Percentiles rank a stretch among this genome's conserved stretches.
Conservation (phyloP, 257 asterid genomes). For the Solanum infundibuliforme region DNA sequence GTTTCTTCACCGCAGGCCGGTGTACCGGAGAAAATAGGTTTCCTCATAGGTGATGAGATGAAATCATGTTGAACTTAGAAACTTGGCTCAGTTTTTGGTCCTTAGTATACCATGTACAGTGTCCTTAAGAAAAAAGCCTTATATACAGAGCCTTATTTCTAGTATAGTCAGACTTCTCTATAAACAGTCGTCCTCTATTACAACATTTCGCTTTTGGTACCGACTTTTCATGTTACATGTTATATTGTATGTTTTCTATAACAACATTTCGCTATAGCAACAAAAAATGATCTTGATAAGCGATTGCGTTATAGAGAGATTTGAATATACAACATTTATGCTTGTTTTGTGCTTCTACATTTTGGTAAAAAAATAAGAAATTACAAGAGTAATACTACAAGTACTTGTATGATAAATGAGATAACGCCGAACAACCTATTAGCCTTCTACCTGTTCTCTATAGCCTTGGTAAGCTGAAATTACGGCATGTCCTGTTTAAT, state of each 20-base stretch:
- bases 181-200: background rate
- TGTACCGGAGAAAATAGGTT: background rate
- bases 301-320: background rate
- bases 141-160: background rate
- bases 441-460: background rate
- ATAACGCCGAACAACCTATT: accelerated
- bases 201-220: background rate
- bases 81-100: constrained; percentile 1
- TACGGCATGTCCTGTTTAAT: accelerated
- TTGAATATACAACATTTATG: background rate
- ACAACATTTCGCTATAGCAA: background rate
- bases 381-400: background rate
- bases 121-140: background rate
- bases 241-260: background rate
- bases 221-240: background rate
- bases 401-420: background rate
- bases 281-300: background rate
- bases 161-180: background rate
- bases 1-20: background rate
- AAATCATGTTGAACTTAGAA: background rate
- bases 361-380: no score
- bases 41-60: background rate
- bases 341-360: background rate
- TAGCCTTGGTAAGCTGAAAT: background rate
- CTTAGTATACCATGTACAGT: background rate